Evolutionary conservation across 1,284 basidiomycete genomes (phyloP).

Genomic region (Leccinum griseonigrum): DNA sequence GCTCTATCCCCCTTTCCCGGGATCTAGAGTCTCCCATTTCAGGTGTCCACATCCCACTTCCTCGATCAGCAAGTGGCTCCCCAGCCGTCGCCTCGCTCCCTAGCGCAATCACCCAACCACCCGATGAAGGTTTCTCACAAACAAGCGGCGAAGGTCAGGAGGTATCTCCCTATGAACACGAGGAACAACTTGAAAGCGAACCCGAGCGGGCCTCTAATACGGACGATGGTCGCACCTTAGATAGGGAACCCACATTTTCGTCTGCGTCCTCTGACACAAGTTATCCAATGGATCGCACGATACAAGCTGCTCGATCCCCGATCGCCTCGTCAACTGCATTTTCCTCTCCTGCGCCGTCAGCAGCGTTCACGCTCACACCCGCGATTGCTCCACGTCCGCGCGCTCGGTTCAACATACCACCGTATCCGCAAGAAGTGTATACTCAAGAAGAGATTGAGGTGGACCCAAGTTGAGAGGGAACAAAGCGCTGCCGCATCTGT

Average conservation of each 20-base stretch:
- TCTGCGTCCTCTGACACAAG: constrained; percentile 45
- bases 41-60: constrained; percentile 50
- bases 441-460: constrained; percentile 26
- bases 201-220: constrained; percentile 20
- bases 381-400: constrained; percentile 56
- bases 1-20: constrained; percentile 40
- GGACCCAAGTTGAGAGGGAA: constrained; percentile 13
- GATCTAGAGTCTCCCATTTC: constrained; percentile 46
- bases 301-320: constrained; percentile 24
- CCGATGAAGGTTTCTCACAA: constrained; percentile 14
- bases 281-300: constrained; percentile 25
- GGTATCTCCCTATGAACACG: not conserved
- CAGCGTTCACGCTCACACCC: constrained; percentile 63
- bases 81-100: constrained; percentile 36
- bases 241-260: constrained; percentile 64
- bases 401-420: constrained; percentile 55
- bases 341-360: constrained; percentile 47
- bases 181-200: constrained; percentile 22
- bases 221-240: constrained; percentile 24
- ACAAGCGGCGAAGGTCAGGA: constrained; percentile 16
- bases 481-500: constrained; percentile 35
- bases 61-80: constrained; percentile 53
- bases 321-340: constrained; percentile 30
- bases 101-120: constrained; percentile 26
- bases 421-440: constrained; percentile 36